Conservation (phyloP, 73 alveolate species). For the Paramecium octaurelia region DNA sequence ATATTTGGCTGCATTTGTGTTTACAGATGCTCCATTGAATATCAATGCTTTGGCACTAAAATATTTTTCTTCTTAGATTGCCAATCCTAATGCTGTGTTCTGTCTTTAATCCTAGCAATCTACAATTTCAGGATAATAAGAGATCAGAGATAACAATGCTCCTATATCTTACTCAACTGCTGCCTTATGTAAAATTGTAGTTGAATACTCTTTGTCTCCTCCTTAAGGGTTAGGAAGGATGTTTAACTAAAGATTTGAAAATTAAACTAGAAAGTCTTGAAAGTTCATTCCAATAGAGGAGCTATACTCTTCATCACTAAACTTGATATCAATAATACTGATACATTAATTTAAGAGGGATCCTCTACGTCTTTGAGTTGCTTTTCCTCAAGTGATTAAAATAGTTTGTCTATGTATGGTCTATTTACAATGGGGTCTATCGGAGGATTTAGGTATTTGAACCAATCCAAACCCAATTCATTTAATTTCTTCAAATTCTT, state of each 20-base stretch:
- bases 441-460: constrained; percentile 55
- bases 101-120: constrained; percentile 61
- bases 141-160: neutral
- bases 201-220: constrained; percentile 28
- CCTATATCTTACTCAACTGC: constrained; percentile 62
- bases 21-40: constrained; percentile 63
- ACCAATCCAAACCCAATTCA: constrained; percentile 62
- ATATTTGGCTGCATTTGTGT: constrained; percentile 67
- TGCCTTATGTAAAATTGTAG: constrained; percentile 47
- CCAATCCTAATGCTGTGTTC: constrained; percentile 69
- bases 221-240: constrained; percentile 22
- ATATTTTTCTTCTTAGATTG: constrained; percentile 68
- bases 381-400: neutral
- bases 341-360: neutral
- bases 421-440: neutral
- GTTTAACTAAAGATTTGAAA: neutral
- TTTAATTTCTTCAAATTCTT: neutral
- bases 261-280: neutral
- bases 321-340: neutral
- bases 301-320: constrained; percentile 20
- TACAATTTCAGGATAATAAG: constrained; percentile 4
- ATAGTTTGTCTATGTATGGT: neutral
- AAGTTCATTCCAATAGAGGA: neutral
- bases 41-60: constrained; percentile 68
- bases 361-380: neutral